phyloP scores from a whole-genome alignment of 2,329 filamentous ascomycete species.

The Aspergillus pseudotamarii region DNA sequence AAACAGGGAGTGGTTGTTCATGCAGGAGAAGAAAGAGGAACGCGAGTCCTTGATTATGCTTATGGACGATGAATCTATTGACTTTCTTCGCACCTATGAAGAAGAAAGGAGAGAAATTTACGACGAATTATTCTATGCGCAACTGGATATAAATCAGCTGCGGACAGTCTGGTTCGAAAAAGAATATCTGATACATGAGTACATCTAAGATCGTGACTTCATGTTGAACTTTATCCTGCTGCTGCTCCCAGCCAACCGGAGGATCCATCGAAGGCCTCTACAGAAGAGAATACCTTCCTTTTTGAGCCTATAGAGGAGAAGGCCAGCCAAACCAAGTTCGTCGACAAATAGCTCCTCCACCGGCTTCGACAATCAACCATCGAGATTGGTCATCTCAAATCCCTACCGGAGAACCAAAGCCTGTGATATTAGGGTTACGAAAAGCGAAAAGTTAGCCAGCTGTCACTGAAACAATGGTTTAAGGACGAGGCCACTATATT shows the following conservation, averaged over 20 bases:
- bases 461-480: conserved; percentile 29
- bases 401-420: conserved; percentile 21
- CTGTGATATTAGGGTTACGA: conserved; percentile 22
- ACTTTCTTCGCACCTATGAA: conserved; percentile 28
- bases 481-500: conserved; percentile 17
- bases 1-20: conserved; percentile 20
- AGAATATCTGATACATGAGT: conserved; percentile 13
- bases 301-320: conserved; percentile 18
- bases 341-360: conserved; percentile 37
- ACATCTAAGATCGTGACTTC: not conserved
- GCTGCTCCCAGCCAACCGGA: conserved; percentile 3
- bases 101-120: conserved; percentile 22
- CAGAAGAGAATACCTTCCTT: conserved; percentile 22
- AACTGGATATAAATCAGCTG: conserved; percentile 21
- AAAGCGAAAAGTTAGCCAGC: conserved; percentile 22
- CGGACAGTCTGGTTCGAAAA: conserved; percentile 23
- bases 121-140: conserved; percentile 23
- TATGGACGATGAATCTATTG: conserved; percentile 25
- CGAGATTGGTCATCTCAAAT: conserved; percentile 28
- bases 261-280: conserved; percentile 25
- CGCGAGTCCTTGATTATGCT: conserved; percentile 13
- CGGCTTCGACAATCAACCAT: conserved; percentile 33
- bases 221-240: not conserved
- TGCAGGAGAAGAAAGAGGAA: conserved; percentile 19
- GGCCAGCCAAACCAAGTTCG: conserved; percentile 24